Evolutionary conservation across 306 rosid genomes (phyloP).

Genomic region (Albizia julibrissin): DNA sequence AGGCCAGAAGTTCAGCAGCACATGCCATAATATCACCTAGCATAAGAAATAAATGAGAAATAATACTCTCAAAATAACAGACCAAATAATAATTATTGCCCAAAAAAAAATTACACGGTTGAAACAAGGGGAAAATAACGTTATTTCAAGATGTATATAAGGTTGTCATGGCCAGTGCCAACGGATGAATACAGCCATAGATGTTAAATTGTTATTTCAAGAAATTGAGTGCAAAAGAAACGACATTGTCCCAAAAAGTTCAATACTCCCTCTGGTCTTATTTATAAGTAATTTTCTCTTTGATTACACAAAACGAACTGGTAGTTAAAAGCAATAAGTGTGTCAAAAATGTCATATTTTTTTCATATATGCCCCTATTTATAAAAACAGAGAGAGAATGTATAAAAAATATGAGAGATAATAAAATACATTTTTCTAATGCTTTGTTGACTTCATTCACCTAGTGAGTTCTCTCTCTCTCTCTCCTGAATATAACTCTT

Average conservation of each 20-base stretch:
- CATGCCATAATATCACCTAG: background rate
- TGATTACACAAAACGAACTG: too few relatives aligned
- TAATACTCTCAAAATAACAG: background rate
- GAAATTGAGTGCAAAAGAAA: conserved; percentile 7
- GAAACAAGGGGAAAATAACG: background rate
- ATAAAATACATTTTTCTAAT: too few relatives aligned
- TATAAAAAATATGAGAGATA: too few relatives aligned
- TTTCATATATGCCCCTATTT: too few relatives aligned
- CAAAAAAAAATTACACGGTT: background rate
- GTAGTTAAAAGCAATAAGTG: too few relatives aligned
- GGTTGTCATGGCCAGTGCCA: conserved; percentile 11
- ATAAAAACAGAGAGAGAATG: too few relatives aligned
- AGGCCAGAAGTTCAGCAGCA: background rate
- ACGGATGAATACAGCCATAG: conserved; percentile 8
- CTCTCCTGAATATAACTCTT: too few relatives aligned
- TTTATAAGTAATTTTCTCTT: too few relatives aligned
- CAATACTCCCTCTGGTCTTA: too few relatives aligned
- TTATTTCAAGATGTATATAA: background rate
- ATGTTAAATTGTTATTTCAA: background rate
- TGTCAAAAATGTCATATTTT: too few relatives aligned
- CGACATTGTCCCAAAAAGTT: conserved; percentile 5
- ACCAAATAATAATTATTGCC: background rate
- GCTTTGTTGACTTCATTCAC: too few relatives aligned
- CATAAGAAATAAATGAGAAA: background rate
- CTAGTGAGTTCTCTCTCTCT: too few relatives aligned